Evolutionary conservation across 345 rosid species (phyloP).

Genomic region (Heritiera fomes): DNA sequence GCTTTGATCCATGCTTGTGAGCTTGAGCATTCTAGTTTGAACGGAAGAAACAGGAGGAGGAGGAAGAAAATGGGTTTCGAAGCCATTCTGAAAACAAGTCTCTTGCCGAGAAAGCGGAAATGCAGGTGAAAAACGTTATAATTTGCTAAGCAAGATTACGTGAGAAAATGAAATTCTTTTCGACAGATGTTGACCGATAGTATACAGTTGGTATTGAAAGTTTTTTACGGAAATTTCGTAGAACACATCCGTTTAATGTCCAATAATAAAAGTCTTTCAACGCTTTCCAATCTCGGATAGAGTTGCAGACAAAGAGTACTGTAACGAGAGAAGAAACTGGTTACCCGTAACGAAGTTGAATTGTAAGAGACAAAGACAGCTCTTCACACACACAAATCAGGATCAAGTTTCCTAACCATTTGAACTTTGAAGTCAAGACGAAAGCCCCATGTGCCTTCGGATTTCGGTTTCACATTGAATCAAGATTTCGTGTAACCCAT

Average conservation of each 20-base stretch:
- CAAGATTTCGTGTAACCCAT: background rate
- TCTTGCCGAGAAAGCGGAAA: background rate
- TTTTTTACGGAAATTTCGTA: background rate
- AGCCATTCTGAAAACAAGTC: slow-evolving; percentile 11
- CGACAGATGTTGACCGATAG: background rate
- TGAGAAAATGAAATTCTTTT: background rate
- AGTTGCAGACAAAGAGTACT: no score
- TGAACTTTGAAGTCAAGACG: no score
- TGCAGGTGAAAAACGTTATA: background rate
- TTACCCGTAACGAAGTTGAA: background rate
- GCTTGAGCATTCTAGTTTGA: background rate
- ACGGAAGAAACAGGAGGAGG: background rate
- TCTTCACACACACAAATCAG: background rate
- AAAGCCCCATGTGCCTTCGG: background rate
- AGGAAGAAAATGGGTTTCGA: background rate
- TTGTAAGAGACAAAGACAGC: background rate
- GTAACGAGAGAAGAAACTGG: background rate
- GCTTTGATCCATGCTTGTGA: slow-evolving; percentile 36
- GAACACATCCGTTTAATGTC: background rate
- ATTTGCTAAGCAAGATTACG: background rate
- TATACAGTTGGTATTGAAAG: background rate
- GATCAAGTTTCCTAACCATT: background rate
- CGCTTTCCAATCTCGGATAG: background rate
- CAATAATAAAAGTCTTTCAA: background rate
- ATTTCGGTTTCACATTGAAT: background rate